A percentile compares a stretch with the other conserved stretches of the same genome.
Conservation (phyloP, 495 filamentous ascomycete species). For the Podospora bellae-mahoneyi region DNA sequence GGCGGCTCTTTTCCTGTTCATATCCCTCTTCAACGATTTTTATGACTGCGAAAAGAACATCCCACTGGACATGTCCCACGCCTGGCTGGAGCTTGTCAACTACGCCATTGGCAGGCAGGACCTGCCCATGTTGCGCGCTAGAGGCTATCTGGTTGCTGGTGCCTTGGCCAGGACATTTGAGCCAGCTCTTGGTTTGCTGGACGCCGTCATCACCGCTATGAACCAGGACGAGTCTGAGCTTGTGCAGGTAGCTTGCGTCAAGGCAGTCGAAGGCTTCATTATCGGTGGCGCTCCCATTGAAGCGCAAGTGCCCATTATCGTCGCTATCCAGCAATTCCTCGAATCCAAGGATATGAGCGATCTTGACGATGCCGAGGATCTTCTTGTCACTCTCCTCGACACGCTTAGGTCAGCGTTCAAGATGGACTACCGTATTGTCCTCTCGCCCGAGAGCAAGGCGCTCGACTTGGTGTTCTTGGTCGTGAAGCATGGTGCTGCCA, state of each 20-base stretch:
- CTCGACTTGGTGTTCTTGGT: slow-evolving; percentile 86
- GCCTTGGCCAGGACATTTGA: slow-evolving; percentile 59
- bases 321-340: slow-evolving; percentile 73
- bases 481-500: slow-evolving; percentile 79
- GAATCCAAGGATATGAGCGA: slow-evolving; percentile 75
- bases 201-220: slow-evolving; percentile 71
- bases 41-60: slow-evolving; percentile 67
- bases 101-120: slow-evolving; percentile 65
- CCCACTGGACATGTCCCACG: slow-evolving; percentile 59
- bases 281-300: slow-evolving; percentile 50
- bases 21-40: slow-evolving; percentile 75
- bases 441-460: slow-evolving; percentile 61
- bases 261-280: slow-evolving; percentile 80
- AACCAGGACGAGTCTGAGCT: slow-evolving; percentile 73
- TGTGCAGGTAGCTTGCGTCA: slow-evolving; percentile 87
- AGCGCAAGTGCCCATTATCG: slow-evolving; percentile 70
- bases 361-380: slow-evolving; percentile 78
- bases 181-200: slow-evolving; percentile 54
- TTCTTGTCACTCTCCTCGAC: slow-evolving; percentile 86
- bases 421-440: slow-evolving; percentile 66
- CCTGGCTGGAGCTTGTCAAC: slow-evolving; percentile 72
- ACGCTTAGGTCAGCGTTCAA: slow-evolving; percentile 79
- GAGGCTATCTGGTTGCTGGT: slow-evolving; percentile 81
- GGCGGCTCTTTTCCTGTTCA: slow-evolving; percentile 77
- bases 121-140: slow-evolving; percentile 67